Percentiles rank a stretch among this genome's conserved stretches.
Conservation (phyloP, 116 monocot genomes). For the Posidonia oceanica region DNA sequence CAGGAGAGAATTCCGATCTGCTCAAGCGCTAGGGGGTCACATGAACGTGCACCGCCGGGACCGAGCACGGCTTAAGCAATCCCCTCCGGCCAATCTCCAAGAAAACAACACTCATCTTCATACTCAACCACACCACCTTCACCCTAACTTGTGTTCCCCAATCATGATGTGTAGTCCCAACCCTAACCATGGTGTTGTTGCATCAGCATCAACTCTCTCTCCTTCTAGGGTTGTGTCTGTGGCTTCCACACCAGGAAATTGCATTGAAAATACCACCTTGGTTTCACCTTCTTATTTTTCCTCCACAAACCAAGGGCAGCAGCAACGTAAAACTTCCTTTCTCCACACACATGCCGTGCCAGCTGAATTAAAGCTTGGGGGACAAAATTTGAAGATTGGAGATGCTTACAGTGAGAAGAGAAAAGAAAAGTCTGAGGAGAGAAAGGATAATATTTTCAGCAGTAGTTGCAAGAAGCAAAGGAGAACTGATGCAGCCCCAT, state of each 20-base stretch:
- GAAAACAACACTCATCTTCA: neutral
- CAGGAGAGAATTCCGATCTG: slow-evolving; percentile 47
- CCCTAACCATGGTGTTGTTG: slow-evolving; percentile 14
- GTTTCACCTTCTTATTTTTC: slow-evolving; percentile 11
- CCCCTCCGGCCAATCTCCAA: neutral
- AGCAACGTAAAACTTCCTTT: slow-evolving; percentile 1
- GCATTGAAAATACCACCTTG: neutral
- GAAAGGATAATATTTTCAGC: slow-evolving; percentile 6
- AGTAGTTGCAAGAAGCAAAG: slow-evolving; percentile 24
- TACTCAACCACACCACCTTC: neutral
- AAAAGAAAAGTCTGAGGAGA: neutral
- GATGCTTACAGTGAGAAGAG: neutral
- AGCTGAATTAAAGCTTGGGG: slow-evolving; percentile 5
- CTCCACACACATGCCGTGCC: neutral
- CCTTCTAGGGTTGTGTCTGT: slow-evolving; percentile 5
- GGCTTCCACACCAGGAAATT: slow-evolving; percentile 1
- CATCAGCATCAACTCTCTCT: neutral
- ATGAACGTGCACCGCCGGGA: slow-evolving; percentile 61
- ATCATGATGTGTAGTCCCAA: slow-evolving; percentile 1
- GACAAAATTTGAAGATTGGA: slow-evolving; percentile 10
- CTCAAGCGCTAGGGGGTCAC: slow-evolving; percentile 38
- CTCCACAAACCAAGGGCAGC: neutral
- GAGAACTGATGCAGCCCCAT: slow-evolving; percentile 10
- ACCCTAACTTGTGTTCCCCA: slow-evolving; percentile 2
- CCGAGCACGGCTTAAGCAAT: slow-evolving; percentile 42